phyloP scores from a whole-genome alignment of 2,329 filamentous ascomycete genomes.

The Neophaeococcomyces mojaviensis region DNA sequence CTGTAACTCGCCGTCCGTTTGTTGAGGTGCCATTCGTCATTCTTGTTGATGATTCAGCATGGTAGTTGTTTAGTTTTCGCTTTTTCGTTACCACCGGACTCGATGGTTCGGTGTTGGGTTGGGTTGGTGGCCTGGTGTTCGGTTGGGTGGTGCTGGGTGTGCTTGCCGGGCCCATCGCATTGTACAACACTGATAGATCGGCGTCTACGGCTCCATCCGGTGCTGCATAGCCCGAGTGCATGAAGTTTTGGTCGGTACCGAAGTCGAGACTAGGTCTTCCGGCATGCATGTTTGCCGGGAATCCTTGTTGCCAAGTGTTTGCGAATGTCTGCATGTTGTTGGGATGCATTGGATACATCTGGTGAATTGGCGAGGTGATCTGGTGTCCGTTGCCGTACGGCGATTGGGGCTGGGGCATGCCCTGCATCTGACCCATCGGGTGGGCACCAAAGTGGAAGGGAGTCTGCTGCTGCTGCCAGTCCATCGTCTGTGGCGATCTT shows the following conservation, averaged over 20 bases:
- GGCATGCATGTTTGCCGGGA: constrained; percentile 5
- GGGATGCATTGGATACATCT: constrained; percentile 1
- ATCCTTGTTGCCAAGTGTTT: constrained; percentile 16
- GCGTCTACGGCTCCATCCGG: constrained; percentile 17
- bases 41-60: constrained; percentile 12
- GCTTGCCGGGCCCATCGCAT: constrained; percentile 16
- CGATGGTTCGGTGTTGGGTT: constrained; percentile 22
- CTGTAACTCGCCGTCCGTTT: neutral
- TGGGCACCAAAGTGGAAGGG: constrained; percentile 8
- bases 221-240: constrained; percentile 18
- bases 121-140: constrained; percentile 11
- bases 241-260: constrained; percentile 21
- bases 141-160: constrained; percentile 11
- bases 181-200: constrained; percentile 12
- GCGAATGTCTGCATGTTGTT: neutral
- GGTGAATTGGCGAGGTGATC: neutral
- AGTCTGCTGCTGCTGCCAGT: constrained; percentile 14
- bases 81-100: constrained; percentile 21
- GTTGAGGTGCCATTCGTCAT: neutral
- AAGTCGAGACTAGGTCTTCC: constrained; percentile 12
- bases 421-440: neutral
- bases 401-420: constrained; percentile 7
- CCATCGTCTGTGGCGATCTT: constrained; percentile 11
- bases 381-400: constrained; percentile 5
- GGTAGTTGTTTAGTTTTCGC: constrained; percentile 19